Conservation (phyloP, 176 grass and related monocot species). For the Tillandsia fasciculata region DNA sequence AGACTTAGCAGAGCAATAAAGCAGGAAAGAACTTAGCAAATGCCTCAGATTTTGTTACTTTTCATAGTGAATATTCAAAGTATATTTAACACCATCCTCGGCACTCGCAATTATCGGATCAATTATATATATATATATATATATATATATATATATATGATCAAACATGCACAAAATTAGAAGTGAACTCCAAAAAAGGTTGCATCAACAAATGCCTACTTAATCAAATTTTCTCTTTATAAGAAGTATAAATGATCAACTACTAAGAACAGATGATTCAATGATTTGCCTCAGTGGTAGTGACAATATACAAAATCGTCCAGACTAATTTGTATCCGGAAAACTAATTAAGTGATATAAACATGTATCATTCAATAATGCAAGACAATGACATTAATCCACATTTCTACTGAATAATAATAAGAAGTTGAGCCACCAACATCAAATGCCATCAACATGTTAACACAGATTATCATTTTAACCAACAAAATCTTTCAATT, state of each 20-base stretch:
- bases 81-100: slow-evolving; percentile 8
- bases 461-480: too few relatives aligned
- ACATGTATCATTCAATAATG: too few relatives aligned
- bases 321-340: too few relatives aligned
- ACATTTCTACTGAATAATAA: too few relatives aligned
- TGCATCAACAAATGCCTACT: not conserved
- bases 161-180: not conserved
- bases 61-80: not conserved
- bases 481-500: too few relatives aligned
- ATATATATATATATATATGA: too few relatives aligned
- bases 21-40: not conserved
- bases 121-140: not conserved
- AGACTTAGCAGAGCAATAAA: not conserved
- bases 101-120: not conserved
- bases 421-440: too few relatives aligned
- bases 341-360: too few relatives aligned
- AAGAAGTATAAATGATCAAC: not conserved
- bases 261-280: not conserved
- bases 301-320: slow-evolving; percentile 31
- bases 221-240: not conserved
- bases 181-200: not conserved
- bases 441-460: too few relatives aligned
- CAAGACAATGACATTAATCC: too few relatives aligned
- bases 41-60: not conserved
- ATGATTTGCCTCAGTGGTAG: slow-evolving; percentile 32